Percentiles rank a stretch among this genome's conserved stretches.
phyloP scores from a whole-genome alignment of 306 rosid species.

The Prunus mume region DNA sequence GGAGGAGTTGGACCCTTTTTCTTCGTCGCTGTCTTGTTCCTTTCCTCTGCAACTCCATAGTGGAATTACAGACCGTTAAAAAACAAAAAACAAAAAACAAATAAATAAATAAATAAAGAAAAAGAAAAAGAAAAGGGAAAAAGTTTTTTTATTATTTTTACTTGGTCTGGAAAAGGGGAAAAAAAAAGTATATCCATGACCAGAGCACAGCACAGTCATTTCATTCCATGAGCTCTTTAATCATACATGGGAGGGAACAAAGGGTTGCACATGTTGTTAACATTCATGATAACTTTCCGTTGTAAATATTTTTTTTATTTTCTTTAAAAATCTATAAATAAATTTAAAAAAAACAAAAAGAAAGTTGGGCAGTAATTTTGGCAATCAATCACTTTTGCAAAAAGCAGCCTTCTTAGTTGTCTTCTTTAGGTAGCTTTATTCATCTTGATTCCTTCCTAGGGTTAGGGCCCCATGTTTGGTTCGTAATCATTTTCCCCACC shows the following conservation, averaged over 20 bases:
- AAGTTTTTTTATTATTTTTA: no score
- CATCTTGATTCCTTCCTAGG: slow-evolving; percentile 5
- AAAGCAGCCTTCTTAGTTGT: slow-evolving; percentile 15
- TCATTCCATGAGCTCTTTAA: neutral
- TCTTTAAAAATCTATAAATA: no score
- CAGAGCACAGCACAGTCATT: neutral
- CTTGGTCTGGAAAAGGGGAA: no score
- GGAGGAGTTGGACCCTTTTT: neutral
- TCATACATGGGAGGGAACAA: neutral
- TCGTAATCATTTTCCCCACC: slow-evolving; percentile 24
- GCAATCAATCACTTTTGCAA: neutral
- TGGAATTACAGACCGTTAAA: neutral
- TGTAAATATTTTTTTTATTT: no score
- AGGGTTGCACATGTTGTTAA: neutral
- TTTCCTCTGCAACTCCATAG: neutral
- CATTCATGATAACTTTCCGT: slow-evolving; percentile 4
- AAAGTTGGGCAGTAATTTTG: neutral
- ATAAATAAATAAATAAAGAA: neutral
- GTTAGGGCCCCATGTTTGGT: slow-evolving; percentile 5
- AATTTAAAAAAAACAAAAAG: neutral
- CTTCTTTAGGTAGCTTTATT: neutral
- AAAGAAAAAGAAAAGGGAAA: neutral
- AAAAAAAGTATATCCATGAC: neutral
- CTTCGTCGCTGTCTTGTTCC: neutral
- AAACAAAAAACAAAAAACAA: no score